phyloP scores from a whole-genome alignment of 163 green algal genomes.

The Prototheca wickerhamii region DNA sequence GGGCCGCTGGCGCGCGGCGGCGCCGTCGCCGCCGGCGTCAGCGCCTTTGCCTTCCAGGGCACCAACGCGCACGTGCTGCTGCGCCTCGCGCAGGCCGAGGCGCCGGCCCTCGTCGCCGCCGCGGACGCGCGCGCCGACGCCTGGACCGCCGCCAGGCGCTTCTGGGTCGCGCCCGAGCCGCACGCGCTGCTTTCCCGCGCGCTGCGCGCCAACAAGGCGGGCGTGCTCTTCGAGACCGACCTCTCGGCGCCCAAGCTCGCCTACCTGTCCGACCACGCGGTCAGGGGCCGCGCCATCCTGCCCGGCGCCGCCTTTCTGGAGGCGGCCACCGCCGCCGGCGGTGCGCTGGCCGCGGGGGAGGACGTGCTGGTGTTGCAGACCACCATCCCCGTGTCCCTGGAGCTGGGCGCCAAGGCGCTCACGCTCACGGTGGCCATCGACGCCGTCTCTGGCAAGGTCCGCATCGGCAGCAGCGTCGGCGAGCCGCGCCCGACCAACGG shows the following conservation, averaged over 20 bases:
- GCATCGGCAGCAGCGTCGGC: not conserved
- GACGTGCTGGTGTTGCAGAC: constrained; percentile 15
- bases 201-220: not conserved
- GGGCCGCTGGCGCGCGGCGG: not conserved
- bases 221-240: constrained; percentile 11
- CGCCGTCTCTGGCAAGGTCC: not conserved
- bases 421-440: not conserved
- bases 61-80: constrained; percentile 44
- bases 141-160: constrained; percentile 5
- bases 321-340: constrained; percentile 7
- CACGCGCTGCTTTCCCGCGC: constrained; percentile 13
- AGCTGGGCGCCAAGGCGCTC: constrained; percentile 20
- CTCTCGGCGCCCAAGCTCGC: constrained; percentile 27
- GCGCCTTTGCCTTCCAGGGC: constrained; percentile 34
- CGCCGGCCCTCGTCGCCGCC: not conserved
- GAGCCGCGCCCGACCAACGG: too few species aligned
- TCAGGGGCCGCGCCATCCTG: constrained; percentile 20
- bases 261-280: constrained; percentile 41
- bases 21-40: constrained; percentile 27
- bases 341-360: not conserved
- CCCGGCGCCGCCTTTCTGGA: constrained; percentile 38
- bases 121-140: not conserved
- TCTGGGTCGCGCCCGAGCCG: constrained; percentile 16
- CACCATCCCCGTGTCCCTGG: constrained; percentile 34
- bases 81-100: not conserved